These are phyloP conservation scores for Hypoxylon sp. DNA, from an alignment of 2,329 filamentous ascomycete genomes.

Conservation along the genomic window DNA sequence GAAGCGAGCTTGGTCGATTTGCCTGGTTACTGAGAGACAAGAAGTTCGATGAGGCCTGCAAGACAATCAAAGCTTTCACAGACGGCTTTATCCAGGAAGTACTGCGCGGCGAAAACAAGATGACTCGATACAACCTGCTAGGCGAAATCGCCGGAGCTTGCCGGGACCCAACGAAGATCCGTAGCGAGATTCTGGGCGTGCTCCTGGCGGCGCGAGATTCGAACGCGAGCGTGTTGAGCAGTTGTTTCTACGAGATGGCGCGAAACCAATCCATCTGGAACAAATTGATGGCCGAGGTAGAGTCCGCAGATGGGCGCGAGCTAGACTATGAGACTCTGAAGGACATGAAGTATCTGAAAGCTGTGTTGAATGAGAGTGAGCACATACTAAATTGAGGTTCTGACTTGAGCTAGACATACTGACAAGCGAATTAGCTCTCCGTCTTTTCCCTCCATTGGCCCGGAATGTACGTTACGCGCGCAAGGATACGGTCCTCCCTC, in stretches of 20 bases:
- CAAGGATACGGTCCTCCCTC: slow-evolving; percentile 60
- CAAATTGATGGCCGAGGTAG: slow-evolving; percentile 12
- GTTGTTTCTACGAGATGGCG: slow-evolving; percentile 10
- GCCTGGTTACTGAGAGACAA: slow-evolving; percentile 11
- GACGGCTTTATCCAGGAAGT: slow-evolving; percentile 20
- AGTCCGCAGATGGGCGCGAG: background rate
- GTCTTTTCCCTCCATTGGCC: slow-evolving; percentile 10
- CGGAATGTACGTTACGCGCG: slow-evolving; percentile 9
- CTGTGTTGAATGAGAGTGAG: slow-evolving; percentile 25
- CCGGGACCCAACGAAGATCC: slow-evolving; percentile 6
- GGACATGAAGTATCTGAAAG: slow-evolving; percentile 19
- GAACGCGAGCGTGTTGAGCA: slow-evolving; percentile 15
- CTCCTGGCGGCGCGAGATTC: slow-evolving; percentile 14
- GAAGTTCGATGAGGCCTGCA: slow-evolving; percentile 10
- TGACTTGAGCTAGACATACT: background rate
- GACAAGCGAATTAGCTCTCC: slow-evolving; percentile 5
- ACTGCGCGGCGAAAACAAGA: slow-evolving; percentile 8
- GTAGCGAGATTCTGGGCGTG: slow-evolving; percentile 16
- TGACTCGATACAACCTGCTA: slow-evolving; percentile 12
- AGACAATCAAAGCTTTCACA: slow-evolving; percentile 8
- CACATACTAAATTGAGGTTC: background rate
- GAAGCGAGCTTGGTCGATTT: slow-evolving; percentile 2
- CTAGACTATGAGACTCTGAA: slow-evolving; percentile 12
- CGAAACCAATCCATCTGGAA: slow-evolving; percentile 13
- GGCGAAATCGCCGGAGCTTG: slow-evolving; percentile 6